Evolutionary conservation across 441 rosid genomes (phyloP), one percentile per base, ranked within the genome.

Genomic region (Syzygium syzygioides): DNA sequence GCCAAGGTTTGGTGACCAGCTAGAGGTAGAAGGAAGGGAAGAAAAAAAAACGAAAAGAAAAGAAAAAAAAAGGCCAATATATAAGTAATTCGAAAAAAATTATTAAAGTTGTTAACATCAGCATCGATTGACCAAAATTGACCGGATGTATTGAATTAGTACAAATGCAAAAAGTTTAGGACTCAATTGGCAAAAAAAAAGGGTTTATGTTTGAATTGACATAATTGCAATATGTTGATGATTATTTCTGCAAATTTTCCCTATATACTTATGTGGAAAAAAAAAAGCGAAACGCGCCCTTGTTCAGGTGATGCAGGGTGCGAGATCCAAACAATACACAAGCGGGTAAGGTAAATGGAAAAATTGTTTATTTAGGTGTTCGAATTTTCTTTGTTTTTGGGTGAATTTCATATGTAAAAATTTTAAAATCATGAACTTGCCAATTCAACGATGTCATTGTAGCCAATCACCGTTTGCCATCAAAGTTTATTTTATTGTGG

Each of bases 301-400:
- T 68, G 25, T 68, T 68, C 4, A 34, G 26, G 3, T 0, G 48
- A 3, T 0, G 4, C 15, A 10, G 0, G 10, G 1, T 0, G 9
- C 23, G 50, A 37, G 50, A 37, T 71, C 28, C 80, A 37, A 37
- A 71, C 28, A 5, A 11, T 71, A 5, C 9, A 11, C 52, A 71
- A 2, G 6, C 15, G 6, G 41, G 50, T 37, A 37, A 71, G 80
- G 4, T 11, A 37, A 20, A 11, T 3, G 45, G 45, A 0, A 71
- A 71, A 37, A 37, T 71, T 37, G n/a, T 12, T 71, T 20, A 41
- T 20, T 71, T 6, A 71, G n/a, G 1, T 12, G 45, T 71, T 10
- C 20, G 1, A 12, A 2, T 28, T 14, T 64, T 64, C 30, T 3
- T 19, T 71, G 1, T 11, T 37, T 34, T 71, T 71, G 25, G 14